Conservation (phyloP, 495 filamentous ascomycete species). For the Trichoderma virens region DNA sequence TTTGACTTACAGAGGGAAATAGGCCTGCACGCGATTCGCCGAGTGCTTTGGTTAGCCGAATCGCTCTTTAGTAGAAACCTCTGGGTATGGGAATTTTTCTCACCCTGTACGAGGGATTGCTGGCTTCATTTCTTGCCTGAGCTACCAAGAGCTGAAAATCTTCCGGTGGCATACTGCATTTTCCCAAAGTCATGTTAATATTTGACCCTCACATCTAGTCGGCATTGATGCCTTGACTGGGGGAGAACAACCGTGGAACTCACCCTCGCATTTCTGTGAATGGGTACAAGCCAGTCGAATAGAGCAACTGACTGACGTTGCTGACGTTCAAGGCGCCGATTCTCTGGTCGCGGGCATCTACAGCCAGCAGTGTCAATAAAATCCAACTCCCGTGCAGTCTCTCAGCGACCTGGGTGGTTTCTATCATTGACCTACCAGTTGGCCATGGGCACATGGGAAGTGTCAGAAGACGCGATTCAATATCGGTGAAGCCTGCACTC, state of each 20-base stretch:
- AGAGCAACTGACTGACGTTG: conserved; percentile 54
- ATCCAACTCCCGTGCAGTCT: neutral
- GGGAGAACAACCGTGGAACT: conserved; percentile 14
- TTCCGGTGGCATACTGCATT: conserved; percentile 49
- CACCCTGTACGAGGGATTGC: conserved; percentile 55
- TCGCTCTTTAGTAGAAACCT: conserved; percentile 11
- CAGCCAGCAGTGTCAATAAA: conserved; percentile 7
- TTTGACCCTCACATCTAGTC: neutral
- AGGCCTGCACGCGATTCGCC: conserved; percentile 38
- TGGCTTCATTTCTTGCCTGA: conserved; percentile 59
- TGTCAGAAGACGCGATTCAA: conserved; percentile 60
- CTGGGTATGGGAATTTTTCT: conserved; percentile 7
- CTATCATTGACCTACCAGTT: conserved; percentile 41
- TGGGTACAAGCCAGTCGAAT: conserved; percentile 56
- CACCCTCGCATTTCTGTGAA: conserved; percentile 40
- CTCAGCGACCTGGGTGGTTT: neutral
- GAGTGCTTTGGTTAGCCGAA: conserved; percentile 2
- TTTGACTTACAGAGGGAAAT: conserved; percentile 63
- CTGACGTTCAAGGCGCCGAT: conserved; percentile 56
- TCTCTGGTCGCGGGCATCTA: conserved; percentile 53
- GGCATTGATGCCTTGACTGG: conserved; percentile 10
- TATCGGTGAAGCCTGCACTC: conserved; percentile 64
- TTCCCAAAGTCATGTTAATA: neutral
- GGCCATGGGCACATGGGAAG: conserved; percentile 72
- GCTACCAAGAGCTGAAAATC: conserved; percentile 59